Base-by-base conservation (phyloP, 1,284 basidiomycete species). In the Wolfiporia cocos region DNA sequence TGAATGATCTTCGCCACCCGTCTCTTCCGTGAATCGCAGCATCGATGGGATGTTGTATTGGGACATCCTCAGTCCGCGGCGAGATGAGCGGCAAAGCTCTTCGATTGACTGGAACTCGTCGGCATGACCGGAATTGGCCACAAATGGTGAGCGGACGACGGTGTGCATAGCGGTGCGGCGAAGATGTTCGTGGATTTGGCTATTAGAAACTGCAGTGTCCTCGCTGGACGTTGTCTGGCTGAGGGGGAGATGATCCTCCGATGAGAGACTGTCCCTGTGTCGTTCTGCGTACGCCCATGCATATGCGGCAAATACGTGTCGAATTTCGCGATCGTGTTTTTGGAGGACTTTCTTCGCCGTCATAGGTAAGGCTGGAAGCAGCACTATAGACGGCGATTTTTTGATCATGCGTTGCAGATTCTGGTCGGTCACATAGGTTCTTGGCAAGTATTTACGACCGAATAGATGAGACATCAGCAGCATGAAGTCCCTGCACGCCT, bases 111-210 rank as follows among this genome's bases (percentile, higher is more conserved):
- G 34, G 48, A 81, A 83, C 2, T 48, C 47, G 50, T 85, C 81
- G 23, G 55, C 66, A 41, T 77, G 78, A 0, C 83, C 81, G 0
- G 81, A 85, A 36, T 70, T 79, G 0, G 80, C 76, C 6, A 78
- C 76, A 50, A 82, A 85, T 2, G 65, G 51, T 2, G 79, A 83
- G 9, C 78, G 72, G 17, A 65, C 68, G 2, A 60, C 50, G 21
- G 68, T 59, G 0, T 22, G 52, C 14, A 71, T 56, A 7, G 70
- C 63, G 0, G 65, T 70, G 4, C 58, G 47, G 3, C 55, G 52
- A 19, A 81, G 62, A 32, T 67, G 54, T 26, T 55, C 26, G 10
- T 47, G 49, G 56, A 71, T 66, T 42, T 58, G 43, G 0, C 53
- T 52, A 18, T 41, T 37, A 2, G 35, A 30, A 2, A 36, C 31